Evolutionary conservation across 2,329 filamentous ascomycete species (phyloP), one percentile per base, ranked within the genome.

Genomic region (Neophaeococcomyces aloes): DNA sequence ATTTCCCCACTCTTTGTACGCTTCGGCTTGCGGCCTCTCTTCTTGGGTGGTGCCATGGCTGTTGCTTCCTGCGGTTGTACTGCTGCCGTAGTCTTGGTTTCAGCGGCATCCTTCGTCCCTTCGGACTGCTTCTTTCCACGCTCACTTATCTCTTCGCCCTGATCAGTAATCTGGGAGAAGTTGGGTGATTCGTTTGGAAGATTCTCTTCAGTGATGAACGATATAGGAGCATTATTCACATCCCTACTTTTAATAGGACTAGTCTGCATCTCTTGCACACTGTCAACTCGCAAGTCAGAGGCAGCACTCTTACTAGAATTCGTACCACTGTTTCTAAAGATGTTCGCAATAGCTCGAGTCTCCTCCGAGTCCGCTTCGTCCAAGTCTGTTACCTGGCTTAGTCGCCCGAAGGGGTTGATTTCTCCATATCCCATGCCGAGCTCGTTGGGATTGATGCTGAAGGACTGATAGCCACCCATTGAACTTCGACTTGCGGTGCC

Each of bases 11-110:
- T 8, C 18, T 41, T 41, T 18, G 46, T 37, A 30, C 46, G 40
- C 42, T 51, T 53, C 10, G 49, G 36, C 42, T 51, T 55, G n/a
- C 51, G 49, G 17, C 50, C 51, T 35, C 50, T 46, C 38, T 54
- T 54, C 35, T 48, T 52, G 11, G 48, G 36, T 11, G 36, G 35
- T n/a, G 36, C 23, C 11, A 41, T 47, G n/a, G 25, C 19, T 11
- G 49, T 44, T 25, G 14, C 14, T 29, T 39, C 37, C 6, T 17
- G 13, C 3, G 4, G 18, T 17, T 29, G 10, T 25, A 18, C 23
- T 15, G 44, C 39, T 11, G 19, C 11, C 25, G n/a, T n/a, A n/a
- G n/a, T n/a, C n/a, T n/a, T n/a, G n/a, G n/a, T n/a, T 13, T 31
- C 23, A 23, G 7, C 21, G 5, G 15, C n/a, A n/a, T n/a, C n/a